Evolutionary conservation across 2,329 filamentous ascomycete genomes (phyloP).

Genomic region (Exophiala sp.): DNA sequence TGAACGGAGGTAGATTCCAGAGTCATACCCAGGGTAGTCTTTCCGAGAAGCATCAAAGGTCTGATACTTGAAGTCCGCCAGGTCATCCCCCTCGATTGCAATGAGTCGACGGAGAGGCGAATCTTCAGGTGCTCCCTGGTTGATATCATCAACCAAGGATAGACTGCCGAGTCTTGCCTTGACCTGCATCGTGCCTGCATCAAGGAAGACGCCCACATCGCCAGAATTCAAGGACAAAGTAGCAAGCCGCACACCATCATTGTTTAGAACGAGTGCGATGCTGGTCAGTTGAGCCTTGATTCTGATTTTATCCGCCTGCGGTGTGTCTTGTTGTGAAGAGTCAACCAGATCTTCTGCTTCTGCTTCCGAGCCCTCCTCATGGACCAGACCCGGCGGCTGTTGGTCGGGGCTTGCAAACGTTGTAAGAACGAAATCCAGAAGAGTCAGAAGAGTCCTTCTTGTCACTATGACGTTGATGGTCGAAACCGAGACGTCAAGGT

Average conservation of each 20-base stretch:
- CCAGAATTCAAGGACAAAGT: slow-evolving; percentile 90
- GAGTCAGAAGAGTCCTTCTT: slow-evolving; percentile 79
- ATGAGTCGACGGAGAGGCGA: slow-evolving; percentile 81
- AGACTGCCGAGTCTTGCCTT: slow-evolving; percentile 81
- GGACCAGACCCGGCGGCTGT: slow-evolving; percentile 27
- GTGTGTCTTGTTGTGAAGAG: slow-evolving; percentile 24
- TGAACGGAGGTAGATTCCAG: slow-evolving; percentile 79
- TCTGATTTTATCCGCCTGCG: slow-evolving; percentile 63
- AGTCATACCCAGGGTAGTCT: slow-evolving; percentile 89
- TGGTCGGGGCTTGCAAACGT: slow-evolving; percentile 70
- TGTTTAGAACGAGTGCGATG: slow-evolving; percentile 91
- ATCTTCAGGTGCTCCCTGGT: slow-evolving; percentile 74
- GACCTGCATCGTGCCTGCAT: slow-evolving; percentile 79
- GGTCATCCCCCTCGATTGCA: slow-evolving; percentile 88
- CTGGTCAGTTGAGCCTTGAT: slow-evolving; percentile 92
- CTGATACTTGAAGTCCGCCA: slow-evolving; percentile 96
- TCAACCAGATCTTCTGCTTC: slow-evolving; percentile 31
- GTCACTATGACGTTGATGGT: slow-evolving; percentile 97
- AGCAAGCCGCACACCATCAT: slow-evolving; percentile 89
- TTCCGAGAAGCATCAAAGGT: slow-evolving; percentile 75
- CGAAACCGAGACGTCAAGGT: slow-evolving; percentile 82
- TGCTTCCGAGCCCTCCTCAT: slow-evolving; percentile 38
- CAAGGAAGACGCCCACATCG: slow-evolving; percentile 81
- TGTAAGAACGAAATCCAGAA: slow-evolving; percentile 87
- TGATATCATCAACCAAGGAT: slow-evolving; percentile 86